phyloP scores from a whole-genome alignment of 768 basidiomycete species.

The Tulasnella sp. region DNA sequence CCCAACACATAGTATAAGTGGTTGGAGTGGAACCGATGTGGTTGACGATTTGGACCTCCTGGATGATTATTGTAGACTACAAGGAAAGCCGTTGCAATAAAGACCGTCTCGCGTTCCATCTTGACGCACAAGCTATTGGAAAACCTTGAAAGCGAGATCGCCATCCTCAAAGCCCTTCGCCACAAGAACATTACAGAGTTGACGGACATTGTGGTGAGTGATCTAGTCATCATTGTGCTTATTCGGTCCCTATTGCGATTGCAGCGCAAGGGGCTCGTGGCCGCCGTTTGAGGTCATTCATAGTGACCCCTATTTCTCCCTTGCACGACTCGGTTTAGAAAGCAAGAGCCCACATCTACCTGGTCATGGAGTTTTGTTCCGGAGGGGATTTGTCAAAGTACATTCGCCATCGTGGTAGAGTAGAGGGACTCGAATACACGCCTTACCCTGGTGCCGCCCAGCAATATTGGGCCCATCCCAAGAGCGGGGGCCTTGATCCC shows the following conservation, averaged over 20 bases:
- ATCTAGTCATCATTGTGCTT: not conserved
- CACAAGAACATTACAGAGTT: conserved; percentile 92
- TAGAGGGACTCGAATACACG: conserved; percentile 80
- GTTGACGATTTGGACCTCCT: not conserved
- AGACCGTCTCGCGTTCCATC: conserved; percentile 84
- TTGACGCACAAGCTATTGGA: conserved; percentile 90
- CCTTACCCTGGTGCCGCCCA: conserved; percentile 64
- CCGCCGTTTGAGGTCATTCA: not conserved
- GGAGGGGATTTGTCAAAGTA: conserved; percentile 95
- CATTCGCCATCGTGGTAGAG: conserved; percentile 94
- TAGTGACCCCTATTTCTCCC: not conserved
- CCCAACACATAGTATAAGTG: not conserved
- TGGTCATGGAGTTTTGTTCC: conserved; percentile 96
- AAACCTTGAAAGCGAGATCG: conserved; percentile 97
- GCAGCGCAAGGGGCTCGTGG: not conserved
- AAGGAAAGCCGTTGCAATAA: conserved; percentile 80
- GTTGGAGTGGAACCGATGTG: not conserved
- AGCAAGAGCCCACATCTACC: conserved; percentile 56
- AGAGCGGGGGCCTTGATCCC: conserved; percentile 85
- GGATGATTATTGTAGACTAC: conserved; percentile 54
- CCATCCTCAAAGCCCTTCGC: conserved; percentile 88
- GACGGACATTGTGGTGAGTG: conserved; percentile 81
- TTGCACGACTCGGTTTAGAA: conserved; percentile 36
- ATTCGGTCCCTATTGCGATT: conserved; percentile 10
- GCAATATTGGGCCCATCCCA: conserved; percentile 87